phyloP scores from a whole-genome alignment of 805 yeast genomes.

The Metschnikowia similis region DNA sequence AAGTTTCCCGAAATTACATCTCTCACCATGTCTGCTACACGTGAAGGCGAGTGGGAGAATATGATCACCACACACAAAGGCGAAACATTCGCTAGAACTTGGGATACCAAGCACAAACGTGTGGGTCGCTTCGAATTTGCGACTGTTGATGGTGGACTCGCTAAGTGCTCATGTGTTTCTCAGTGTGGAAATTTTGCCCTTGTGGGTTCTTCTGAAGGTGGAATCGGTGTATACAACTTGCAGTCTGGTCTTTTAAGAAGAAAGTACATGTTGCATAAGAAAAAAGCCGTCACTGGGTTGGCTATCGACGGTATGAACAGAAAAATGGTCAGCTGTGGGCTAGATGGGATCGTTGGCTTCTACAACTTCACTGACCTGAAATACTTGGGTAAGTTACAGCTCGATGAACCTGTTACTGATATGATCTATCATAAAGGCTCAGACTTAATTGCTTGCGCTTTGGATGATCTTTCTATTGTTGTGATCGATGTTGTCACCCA shows the following conservation, averaged over 20 bases:
- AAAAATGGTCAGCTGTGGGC: conserved; percentile 78
- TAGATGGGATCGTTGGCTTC: conserved; percentile 87
- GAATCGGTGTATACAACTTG: conserved; percentile 78
- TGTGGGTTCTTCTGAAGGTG: conserved; percentile 85
- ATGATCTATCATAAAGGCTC: conserved; percentile 78
- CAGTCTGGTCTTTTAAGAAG: conserved; percentile 86
- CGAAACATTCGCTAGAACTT: conserved; percentile 80
- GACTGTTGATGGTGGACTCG: conserved; percentile 76
- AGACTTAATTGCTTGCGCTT: conserved; percentile 76
- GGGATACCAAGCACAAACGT: conserved; percentile 78
- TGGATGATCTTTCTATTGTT: conserved; percentile 82
- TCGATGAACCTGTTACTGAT: conserved; percentile 74
- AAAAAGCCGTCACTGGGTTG: conserved; percentile 77
- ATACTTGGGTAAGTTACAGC: conserved; percentile 58
- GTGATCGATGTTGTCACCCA: conserved; percentile 80
- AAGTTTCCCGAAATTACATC: conserved; percentile 73
- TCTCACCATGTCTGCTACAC: conserved; percentile 66
- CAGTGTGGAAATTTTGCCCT: conserved; percentile 94
- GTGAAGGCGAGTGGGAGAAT: conserved; percentile 92
- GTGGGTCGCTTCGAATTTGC: conserved; percentile 69
- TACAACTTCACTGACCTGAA: conserved; percentile 75
- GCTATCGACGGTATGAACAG: conserved; percentile 88
- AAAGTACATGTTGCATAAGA: conserved; percentile 61
- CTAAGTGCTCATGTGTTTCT: conserved; percentile 72
- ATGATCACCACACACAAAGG: conserved; percentile 84